A percentile compares a stretch with the other conserved stretches of the same genome.
phyloP scores from a whole-genome alignment of 2,329 filamentous ascomycete genomes.

The Sclerotinia glacialis region DNA sequence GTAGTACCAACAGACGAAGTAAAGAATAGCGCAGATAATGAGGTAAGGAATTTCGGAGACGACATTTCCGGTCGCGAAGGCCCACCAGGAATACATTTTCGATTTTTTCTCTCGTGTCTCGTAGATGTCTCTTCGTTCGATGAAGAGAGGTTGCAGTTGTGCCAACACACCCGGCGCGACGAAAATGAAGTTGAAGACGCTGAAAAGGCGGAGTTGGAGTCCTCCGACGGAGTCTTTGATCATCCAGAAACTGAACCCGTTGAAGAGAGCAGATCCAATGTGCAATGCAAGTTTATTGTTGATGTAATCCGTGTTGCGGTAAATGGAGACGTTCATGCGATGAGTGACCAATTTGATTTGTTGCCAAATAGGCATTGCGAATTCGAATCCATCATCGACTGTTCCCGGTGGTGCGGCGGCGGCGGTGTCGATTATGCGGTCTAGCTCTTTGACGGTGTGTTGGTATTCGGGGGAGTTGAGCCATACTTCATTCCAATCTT shows the following conservation, averaged over 20 bases:
- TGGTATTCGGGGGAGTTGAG: slow-evolving; percentile 56
- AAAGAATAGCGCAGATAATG: slow-evolving; percentile 46
- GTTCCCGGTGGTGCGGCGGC: slow-evolving; percentile 40
- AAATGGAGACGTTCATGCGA: slow-evolving; percentile 50
- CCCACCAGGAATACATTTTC: slow-evolving; percentile 59
- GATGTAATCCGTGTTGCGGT: slow-evolving; percentile 59
- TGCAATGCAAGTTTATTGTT: slow-evolving; percentile 53
- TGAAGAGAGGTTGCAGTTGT: slow-evolving; percentile 58
- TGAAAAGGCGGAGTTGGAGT: slow-evolving; percentile 55
- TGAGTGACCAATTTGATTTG: slow-evolving; percentile 42
- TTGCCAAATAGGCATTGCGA: slow-evolving; percentile 49
- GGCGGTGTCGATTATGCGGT: slow-evolving; percentile 52
- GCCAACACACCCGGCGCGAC: slow-evolving; percentile 57
- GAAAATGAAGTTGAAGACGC: slow-evolving; percentile 63
- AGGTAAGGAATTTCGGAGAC: slow-evolving; percentile 49
- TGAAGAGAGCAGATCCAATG: slow-evolving; percentile 54
- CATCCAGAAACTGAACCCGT: slow-evolving; percentile 61
- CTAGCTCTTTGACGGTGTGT: slow-evolving; percentile 55
- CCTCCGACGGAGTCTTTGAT: slow-evolving; percentile 51
- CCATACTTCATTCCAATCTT: slow-evolving; percentile 69
- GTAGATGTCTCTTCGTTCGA: slow-evolving; percentile 55
- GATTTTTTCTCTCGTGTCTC: slow-evolving; percentile 59
- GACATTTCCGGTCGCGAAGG: slow-evolving; percentile 54
- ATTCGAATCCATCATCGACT: slow-evolving; percentile 47
- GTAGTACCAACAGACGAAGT: slow-evolving; percentile 57